phyloP scores from a whole-genome alignment of 2,329 filamentous ascomycete species.

The Endothia cerciana region DNA sequence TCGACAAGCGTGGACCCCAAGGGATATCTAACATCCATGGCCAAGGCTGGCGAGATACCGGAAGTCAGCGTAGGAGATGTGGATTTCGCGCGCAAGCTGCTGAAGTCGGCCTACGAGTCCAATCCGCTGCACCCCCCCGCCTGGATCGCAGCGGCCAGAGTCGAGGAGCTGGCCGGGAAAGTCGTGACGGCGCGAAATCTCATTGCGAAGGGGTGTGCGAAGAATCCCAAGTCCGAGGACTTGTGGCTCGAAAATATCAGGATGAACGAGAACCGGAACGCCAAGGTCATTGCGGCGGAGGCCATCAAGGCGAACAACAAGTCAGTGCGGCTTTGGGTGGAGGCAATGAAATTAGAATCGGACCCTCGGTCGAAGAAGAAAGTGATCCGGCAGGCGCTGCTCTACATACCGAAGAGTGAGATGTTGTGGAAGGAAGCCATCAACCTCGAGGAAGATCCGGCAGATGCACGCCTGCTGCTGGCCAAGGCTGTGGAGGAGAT shows the following conservation, averaged over 20 bases:
- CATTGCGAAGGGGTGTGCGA: slow-evolving; percentile 84
- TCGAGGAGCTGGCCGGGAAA: slow-evolving; percentile 93
- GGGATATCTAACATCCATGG: slow-evolving; percentile 91
- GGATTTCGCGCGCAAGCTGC: slow-evolving; percentile 84
- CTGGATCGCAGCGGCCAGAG: slow-evolving; percentile 90
- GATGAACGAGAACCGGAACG: slow-evolving; percentile 88
- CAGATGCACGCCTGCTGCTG: slow-evolving; percentile 84
- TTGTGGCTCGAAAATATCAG: slow-evolving; percentile 96
- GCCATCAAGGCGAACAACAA: slow-evolving; percentile 90
- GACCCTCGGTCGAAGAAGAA: slow-evolving; percentile 86
- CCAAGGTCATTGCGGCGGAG: slow-evolving; percentile 91
- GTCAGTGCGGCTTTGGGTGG: slow-evolving; percentile 89
- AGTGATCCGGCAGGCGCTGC: slow-evolving; percentile 86
- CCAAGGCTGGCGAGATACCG: slow-evolving; percentile 78
- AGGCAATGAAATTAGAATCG: slow-evolving; percentile 90
- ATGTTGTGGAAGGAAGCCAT: slow-evolving; percentile 98
- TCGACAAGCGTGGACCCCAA: slow-evolving; percentile 92
- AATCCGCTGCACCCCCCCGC: slow-evolving; percentile 94
- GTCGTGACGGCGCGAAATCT: slow-evolving; percentile 86
- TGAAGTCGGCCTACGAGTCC: slow-evolving; percentile 97
- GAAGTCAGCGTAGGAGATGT: slow-evolving; percentile 92
- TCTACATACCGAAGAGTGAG: slow-evolving; percentile 92
- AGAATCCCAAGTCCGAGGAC: slow-evolving; percentile 93
- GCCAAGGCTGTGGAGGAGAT: slow-evolving; percentile 97
- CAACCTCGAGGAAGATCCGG: slow-evolving; percentile 88